Base-by-base conservation (phyloP, 768 basidiomycete genomes). In the Filobasidium wieringae region DNA sequence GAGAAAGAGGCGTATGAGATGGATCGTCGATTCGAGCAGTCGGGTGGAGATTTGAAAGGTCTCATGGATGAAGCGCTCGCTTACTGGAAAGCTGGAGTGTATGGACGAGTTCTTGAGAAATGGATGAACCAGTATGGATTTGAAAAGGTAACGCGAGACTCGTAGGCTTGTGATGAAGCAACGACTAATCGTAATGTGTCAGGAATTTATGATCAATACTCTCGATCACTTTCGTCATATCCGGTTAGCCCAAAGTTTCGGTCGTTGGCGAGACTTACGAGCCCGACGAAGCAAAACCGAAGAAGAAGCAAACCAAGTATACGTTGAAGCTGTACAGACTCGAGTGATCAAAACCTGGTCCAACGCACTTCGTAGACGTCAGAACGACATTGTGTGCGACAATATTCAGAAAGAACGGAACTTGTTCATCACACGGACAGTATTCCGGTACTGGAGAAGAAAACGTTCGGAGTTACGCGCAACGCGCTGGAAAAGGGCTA, bases 161-260 rank as follows among this genome's bases (percentile, higher is more conserved):
- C 11, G n/a, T 22, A 19, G 34, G 26, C 17, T 37, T 12, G 6
- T 3, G n/a, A n/a, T n/a, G n/a, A 24, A 17, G 26, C 34, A 26
- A 17, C 19, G 32, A 22, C 15, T 7, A 54, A n/a, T n/a, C n/a
- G n/a, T n/a, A 41, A 41, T 37, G 24, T 37, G 43, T 34, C 53
- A 54, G 19, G 22, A 29, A 39, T 37, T 33, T 36, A 15, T 37
- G 24, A 36, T 57, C 26, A 15, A 30, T 15, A 37, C 47, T 22
- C 37, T 57, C 31, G 55, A 57, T 30, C 55, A 57, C 31, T 31
- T 57, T 9, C 47, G 36, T n/a, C 47, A n/a, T n/a, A n/a, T n/a
- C n/a, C n/a, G n/a, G n/a, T n/a, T 57, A n/a, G 55, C 55, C 8
- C 19, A 49, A 19, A 34, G 33, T 0, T 57, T 57, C 33, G 24